Evolutionary conservation across 495 filamentous ascomycete genomes (phyloP).

Genomic region (Penicillium longicatenatum): DNA sequence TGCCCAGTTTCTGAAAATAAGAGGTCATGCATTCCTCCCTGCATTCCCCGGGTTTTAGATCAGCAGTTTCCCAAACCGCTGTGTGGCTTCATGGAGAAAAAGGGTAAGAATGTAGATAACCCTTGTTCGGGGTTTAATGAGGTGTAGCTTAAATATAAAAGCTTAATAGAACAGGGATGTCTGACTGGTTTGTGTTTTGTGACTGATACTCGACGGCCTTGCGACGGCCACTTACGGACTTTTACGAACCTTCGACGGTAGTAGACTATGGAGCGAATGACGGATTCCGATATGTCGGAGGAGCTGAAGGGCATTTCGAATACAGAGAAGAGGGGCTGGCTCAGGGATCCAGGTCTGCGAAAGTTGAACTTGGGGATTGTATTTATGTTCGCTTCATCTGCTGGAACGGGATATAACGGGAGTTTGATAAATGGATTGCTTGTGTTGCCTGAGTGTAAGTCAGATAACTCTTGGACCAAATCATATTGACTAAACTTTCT

Average conservation of each 20-base stretch:
- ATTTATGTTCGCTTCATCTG: constrained; percentile 29
- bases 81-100: constrained; percentile 4
- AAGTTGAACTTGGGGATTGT: constrained; percentile 26
- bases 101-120: constrained; percentile 26
- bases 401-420: constrained; percentile 30
- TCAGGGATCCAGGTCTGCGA: constrained; percentile 26
- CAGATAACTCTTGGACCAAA: too few relatives aligned
- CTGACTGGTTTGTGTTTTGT: background rate
- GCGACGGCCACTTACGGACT: constrained; percentile 1
- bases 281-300: constrained; percentile 6
- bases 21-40: constrained; percentile 29
- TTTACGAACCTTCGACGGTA: background rate
- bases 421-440: constrained; percentile 30
- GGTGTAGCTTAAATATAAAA: constrained; percentile 11
- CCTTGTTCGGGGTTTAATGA: constrained; percentile 19
- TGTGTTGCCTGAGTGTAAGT: constrained; percentile 27
- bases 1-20: background rate
- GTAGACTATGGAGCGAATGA: constrained; percentile 12
- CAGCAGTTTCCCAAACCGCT: constrained; percentile 13
- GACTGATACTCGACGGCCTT: background rate
- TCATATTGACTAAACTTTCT: background rate
- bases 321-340: constrained; percentile 25
- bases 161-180: constrained; percentile 4
- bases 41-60: constrained; percentile 24
- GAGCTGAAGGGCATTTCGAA: background rate